Percentiles rank a stretch among this genome's conserved stretches.
These are phyloP conservation scores for Brettanomyces bruxellensis DNA, from an alignment of 805 yeast species.

Conservation along the genomic window DNA sequence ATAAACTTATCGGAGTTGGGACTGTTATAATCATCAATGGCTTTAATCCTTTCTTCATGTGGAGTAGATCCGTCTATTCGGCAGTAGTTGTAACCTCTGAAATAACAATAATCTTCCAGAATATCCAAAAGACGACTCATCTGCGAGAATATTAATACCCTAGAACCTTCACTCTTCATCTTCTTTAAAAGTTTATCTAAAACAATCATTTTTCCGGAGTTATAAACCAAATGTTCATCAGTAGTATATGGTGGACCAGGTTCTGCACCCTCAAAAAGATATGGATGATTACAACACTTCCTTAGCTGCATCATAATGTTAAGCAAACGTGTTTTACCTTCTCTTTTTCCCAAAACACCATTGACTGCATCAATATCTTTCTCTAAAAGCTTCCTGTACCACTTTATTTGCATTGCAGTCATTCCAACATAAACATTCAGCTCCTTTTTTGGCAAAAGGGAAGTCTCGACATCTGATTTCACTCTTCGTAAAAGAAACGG, in stretches of 20 bases:
- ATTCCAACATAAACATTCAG: slow-evolving; percentile 84
- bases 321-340: slow-evolving; percentile 81
- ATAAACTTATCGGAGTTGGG: slow-evolving; percentile 79
- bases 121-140: slow-evolving; percentile 89
- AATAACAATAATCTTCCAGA: slow-evolving; percentile 82
- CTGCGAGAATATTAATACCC: slow-evolving; percentile 87
- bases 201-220: slow-evolving; percentile 86
- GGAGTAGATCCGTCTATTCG: slow-evolving; percentile 91
- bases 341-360: slow-evolving; percentile 91
- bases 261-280: slow-evolving; percentile 96
- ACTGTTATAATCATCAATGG: slow-evolving; percentile 84
- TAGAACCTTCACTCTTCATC: slow-evolving; percentile 66
- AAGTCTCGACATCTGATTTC: slow-evolving; percentile 87
- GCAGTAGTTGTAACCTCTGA: slow-evolving; percentile 78
- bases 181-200: slow-evolving; percentile 74
- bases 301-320: slow-evolving; percentile 95
- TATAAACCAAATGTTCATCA: slow-evolving; percentile 86
- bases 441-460: slow-evolving; percentile 85
- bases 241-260: slow-evolving; percentile 98
- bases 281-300: slow-evolving; percentile 96
- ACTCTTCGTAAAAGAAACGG: slow-evolving; percentile 88
- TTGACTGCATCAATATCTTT: slow-evolving; percentile 95
- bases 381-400: slow-evolving; percentile 85
- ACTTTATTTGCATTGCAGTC: slow-evolving; percentile 89
- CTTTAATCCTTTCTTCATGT: slow-evolving; percentile 86